A percentile compares a stretch with the other conserved stretches of the same genome.
phyloP scores from a whole-genome alignment of 176 grass and related monocot species.

The Raddia distichophylla region DNA sequence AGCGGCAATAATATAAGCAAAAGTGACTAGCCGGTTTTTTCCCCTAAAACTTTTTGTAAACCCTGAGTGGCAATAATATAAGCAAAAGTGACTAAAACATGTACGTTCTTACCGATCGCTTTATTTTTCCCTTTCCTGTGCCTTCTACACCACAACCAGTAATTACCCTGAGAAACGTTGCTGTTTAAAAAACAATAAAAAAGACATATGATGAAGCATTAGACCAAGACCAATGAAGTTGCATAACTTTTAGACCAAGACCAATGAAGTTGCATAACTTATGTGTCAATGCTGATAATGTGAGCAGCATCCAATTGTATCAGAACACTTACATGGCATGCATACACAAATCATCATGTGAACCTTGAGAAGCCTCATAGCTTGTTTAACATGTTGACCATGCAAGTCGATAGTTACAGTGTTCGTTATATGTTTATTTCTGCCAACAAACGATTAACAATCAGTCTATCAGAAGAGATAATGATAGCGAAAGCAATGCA shows the following conservation, averaged over 20 bases:
- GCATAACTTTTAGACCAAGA: slow-evolving; percentile 11
- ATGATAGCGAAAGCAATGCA: not conserved
- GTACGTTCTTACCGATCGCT: slow-evolving; percentile 61
- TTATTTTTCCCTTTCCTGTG: slow-evolving; percentile 89
- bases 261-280: slow-evolving; percentile 6
- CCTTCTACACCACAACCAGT: slow-evolving; percentile 83
- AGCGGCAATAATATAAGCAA: slow-evolving; percentile 2
- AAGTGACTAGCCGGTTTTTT: not conserved
- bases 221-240: slow-evolving; percentile 27
- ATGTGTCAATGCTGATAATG: not conserved
- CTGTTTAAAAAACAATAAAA: slow-evolving; percentile 48
- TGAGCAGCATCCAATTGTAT: not conserved
- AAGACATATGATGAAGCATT: slow-evolving; percentile 30
- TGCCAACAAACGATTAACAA: slow-evolving; percentile 44
- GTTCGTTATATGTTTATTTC: slow-evolving; percentile 88
- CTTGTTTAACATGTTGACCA: slow-evolving; percentile 90
- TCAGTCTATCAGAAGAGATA: slow-evolving; percentile 37
- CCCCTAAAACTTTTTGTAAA: no score
- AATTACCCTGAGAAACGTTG: slow-evolving; percentile 77
- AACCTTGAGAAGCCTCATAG: slow-evolving; percentile 80
- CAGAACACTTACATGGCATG: slow-evolving; percentile 76
- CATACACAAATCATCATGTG: slow-evolving; percentile 74
- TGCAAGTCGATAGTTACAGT: slow-evolving; percentile 91
- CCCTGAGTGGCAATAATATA: not conserved
- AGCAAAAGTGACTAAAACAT: not conserved